Evolutionary conservation across 139 green algal genomes (phyloP).

Genomic region (Chlamydomonas applanata): DNA sequence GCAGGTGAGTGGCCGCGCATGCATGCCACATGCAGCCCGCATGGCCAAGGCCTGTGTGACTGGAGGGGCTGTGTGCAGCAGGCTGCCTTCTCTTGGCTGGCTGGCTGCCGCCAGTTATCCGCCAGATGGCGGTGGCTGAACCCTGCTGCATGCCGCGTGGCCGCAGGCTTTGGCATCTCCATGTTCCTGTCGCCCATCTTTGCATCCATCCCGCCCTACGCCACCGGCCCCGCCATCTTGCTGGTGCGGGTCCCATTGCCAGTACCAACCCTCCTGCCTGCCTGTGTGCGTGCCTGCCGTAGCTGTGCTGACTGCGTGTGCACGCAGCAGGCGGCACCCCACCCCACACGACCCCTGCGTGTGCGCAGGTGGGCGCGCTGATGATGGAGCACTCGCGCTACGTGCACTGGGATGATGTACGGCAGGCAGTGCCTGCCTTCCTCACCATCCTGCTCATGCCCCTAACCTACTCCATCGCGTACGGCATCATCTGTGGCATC

Average conservation of each 20-base stretch:
- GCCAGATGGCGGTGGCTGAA: too few relatives aligned
- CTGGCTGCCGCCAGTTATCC: too few relatives aligned
- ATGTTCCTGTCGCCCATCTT: slow-evolving; percentile 87
- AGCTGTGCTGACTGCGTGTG: background rate
- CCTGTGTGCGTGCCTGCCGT: background rate
- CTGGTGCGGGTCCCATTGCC: too few relatives aligned
- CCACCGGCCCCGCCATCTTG: slow-evolving; percentile 75
- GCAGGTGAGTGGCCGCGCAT: background rate
- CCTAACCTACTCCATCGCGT: slow-evolving; percentile 71
- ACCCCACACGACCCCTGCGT: too few relatives aligned
- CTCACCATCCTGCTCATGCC: slow-evolving; percentile 79
- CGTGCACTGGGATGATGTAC: slow-evolving; percentile 1
- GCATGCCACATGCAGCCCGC: too few relatives aligned
- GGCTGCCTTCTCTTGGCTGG: too few relatives aligned
- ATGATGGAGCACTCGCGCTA: background rate
- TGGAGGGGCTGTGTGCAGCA: too few relatives aligned
- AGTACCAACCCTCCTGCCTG: background rate
- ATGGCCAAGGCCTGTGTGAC: too few relatives aligned
- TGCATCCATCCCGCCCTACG: slow-evolving; percentile 78
- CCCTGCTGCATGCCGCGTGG: background rate
- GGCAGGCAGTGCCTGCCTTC: slow-evolving; percentile 72
- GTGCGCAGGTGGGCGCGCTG: background rate
- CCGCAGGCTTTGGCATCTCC: slow-evolving; percentile 63
- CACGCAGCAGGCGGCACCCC: too few relatives aligned
- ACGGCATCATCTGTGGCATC: slow-evolving; percentile 71